Evolutionary conservation across 2,329 filamentous ascomycete genomes (phyloP), one percentile per base, ranked within the genome.

Genomic region (Colletotrichum ledebouriae): DNA sequence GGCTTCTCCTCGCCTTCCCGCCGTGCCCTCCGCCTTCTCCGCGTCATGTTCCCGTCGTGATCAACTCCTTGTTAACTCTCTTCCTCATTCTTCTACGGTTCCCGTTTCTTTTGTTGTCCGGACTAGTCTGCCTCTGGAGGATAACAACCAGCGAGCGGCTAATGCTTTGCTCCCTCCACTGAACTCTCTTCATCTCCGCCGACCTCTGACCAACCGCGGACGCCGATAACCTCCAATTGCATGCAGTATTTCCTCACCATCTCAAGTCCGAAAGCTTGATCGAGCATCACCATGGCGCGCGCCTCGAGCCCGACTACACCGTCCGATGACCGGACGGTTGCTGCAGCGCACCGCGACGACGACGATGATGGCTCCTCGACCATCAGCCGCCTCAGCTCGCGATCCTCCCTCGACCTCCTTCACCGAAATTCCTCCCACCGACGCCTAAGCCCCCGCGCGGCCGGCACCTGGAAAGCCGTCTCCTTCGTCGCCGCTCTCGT

Each of bases 401-500:
- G 71, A 49, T 73, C 73, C 10, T 74, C 73, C 15, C 34, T 74
- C 37, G 59, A 69, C 29, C 73, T 72, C 44, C 42, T 22, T 12
- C 46, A 56, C 7, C 63, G 53, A 22, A 41, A 42, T 50, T 70
- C 68, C 13, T 59, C 56, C 41, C 71, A 67, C 17, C 66, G 59
- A 22, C 61, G 46, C 22, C 59, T 22, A 12, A 65, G 62, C 68
- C 71, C 64, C 52, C 66, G 62, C 22, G 46, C 66, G 39, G 73
- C 72, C 58, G 80, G 78, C 62, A 73, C 76, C 39, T 61, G 75
- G 34, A 84, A 83, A 65, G 71, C 79, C 72, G 63, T 86, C 52
- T 84, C 88, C 63, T 89, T 90, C 73, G 71, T 84, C 33, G 82
- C 83, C 22, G 84, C 88, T 33, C 83, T 89, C 34, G 71, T 88